A percentile compares a stretch with the other conserved stretches of the same genome.
phyloP scores from a whole-genome alignment of 495 filamentous ascomycete species.

The Penicillium roqueforti region DNA sequence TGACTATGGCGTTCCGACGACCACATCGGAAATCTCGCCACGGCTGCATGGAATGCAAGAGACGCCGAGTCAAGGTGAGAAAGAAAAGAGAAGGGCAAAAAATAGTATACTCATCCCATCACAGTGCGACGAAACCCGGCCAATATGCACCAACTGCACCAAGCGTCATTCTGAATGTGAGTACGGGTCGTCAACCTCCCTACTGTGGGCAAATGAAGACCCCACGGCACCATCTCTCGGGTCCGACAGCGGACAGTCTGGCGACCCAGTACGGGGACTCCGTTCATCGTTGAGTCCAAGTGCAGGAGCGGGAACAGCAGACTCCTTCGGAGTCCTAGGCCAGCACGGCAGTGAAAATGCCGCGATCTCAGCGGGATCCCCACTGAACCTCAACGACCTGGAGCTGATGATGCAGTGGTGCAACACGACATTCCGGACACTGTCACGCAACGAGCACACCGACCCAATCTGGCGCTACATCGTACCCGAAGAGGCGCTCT shows the following conservation, averaged over 20 bases:
- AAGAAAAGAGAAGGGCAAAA: background rate
- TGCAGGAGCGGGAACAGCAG: background rate
- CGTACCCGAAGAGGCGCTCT: conserved; percentile 44
- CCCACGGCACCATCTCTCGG: conserved; percentile 13
- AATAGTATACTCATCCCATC: background rate
- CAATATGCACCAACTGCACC: conserved; percentile 38
- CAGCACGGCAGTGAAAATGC: conserved; percentile 16
- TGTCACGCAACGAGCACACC: conserved; percentile 31
- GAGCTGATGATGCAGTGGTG: conserved; percentile 47
- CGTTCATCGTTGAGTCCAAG: conserved; percentile 5
- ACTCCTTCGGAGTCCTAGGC: conserved; percentile 29
- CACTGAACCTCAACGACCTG: conserved; percentile 34
- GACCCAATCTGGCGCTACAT: conserved; percentile 41
- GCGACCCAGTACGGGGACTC: conserved; percentile 14
- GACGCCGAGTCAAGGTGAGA: conserved; percentile 39
- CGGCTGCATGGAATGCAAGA: conserved; percentile 34
- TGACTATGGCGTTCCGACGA: conserved; percentile 34
- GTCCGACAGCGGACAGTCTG: conserved; percentile 21
- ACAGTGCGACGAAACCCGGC: conserved; percentile 39
- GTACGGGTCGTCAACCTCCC: conserved; percentile 34
- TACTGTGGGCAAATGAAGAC: conserved; percentile 40
- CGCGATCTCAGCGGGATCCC: conserved; percentile 2
- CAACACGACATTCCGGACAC: conserved; percentile 30
- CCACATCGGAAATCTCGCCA: conserved; percentile 35
- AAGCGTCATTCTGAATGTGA: conserved; percentile 39